Evolutionary conservation across 768 basidiomycete species (phyloP), one percentile per base, ranked within the genome.

Genomic region (Trametes meyenii): DNA sequence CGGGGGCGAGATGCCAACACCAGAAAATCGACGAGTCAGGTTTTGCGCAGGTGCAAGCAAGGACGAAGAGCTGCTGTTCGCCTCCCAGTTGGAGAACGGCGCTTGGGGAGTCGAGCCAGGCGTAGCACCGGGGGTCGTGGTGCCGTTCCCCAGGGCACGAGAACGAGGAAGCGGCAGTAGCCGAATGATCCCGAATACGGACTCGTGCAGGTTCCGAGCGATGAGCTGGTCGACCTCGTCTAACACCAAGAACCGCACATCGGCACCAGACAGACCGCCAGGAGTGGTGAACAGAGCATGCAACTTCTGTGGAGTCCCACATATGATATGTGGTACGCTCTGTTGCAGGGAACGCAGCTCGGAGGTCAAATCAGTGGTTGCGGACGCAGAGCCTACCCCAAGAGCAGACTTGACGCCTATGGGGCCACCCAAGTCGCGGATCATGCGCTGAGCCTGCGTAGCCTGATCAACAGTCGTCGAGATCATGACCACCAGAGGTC

Each of bases 401-500:
- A 98, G 81, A 14, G 92, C 92, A 61, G 92, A 94, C 52, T 92
- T 85, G 55, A 99, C 87, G 13, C 96, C 96, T 67, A 98, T 94
- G 11, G 92, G 88, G 0, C 92, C 89, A 26, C 97, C 97, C 24
- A 99, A 79, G 73, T 97, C 96, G 45, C 96, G 87, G 69, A 93
- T 92, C 90, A 95, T 94, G 29, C 92, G 87, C 67, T 94, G 93
- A 26, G 96, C 96, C 75, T 98, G 97, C 2, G 94, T 96, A 6
- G 97, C 96, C 74, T 98, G 97, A 76, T 99, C 97, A 23, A 98
- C 96, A 0, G 96, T 99, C 0, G 97, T 98, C 19, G 96, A 98
- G 44, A 98, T 84, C 83, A 99, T 92, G 67, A 98, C 85, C 16
- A 92, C 94, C 38, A 93, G 74, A 39, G 94, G 93, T 3, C 96